Evolutionary conservation across 768 basidiomycete genomes (phyloP), one percentile per base, ranked within the genome.

Genomic region (Boletus barrowsii): DNA sequence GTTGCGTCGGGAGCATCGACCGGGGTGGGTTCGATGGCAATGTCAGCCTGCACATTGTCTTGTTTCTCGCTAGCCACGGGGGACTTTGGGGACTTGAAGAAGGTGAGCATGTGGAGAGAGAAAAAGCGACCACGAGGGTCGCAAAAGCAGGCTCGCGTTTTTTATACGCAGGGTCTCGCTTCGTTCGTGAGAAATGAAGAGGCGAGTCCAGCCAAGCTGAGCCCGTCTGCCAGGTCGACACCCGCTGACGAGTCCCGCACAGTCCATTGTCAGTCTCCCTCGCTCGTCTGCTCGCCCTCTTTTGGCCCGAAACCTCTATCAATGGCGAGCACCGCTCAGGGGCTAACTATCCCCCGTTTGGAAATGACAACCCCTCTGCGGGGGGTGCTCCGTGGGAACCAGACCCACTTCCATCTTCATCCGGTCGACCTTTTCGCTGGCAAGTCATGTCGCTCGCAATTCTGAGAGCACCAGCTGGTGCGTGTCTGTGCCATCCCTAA

Each of bases 371-470:
- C 62, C 58, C 63, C 53, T 36, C 49, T 7, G 1, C 0, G 11
- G 51, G 61, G 57, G 64, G 64, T 61, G 33, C 5, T 22, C n/a
- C 33, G 61, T 66, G 60, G 32, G 57, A 59, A 55, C 9, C 0
- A 10, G 8, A 7, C 3, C 14, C 29, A 14, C 24, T 14, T 14
- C 33, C 40, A 24, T 37, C 30, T 14, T 35, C 29, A 2, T 7
- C 46, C 22, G 42, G 39, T 41, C 36, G 14, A 24, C 24, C 3
- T 35, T 13, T 35, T 11, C 13, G 18, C 17, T 17, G 18, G 22
- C 17, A 11, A 11, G 8, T 9, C 42, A 68, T 84, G 83, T 79
- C 82, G 62, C 74, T 83, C 62, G 62, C 66, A 59, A 54, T 67
- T 8, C 64, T 78, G 40, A 72, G 68, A 56, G 60, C 68, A 49